phyloP scores from a whole-genome alignment of 2,329 filamentous ascomycete genomes.

The Dryadomyces quercus-mongolicae region DNA sequence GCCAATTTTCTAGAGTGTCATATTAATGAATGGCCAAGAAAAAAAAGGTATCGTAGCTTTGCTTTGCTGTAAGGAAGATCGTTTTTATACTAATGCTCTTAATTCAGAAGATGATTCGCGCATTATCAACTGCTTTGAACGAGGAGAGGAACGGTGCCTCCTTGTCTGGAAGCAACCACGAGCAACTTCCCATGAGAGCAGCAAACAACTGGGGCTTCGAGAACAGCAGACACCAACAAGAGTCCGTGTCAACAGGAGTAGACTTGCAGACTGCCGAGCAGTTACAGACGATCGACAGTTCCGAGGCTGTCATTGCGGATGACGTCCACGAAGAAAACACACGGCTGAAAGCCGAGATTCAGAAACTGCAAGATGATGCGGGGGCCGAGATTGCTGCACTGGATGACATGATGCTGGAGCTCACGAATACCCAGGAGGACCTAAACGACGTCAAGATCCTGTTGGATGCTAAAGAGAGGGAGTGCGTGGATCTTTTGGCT shows the following conservation, averaged over 20 bases:
- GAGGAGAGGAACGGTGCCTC: too few relatives aligned
- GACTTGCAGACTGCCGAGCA: background rate
- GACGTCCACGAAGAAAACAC: background rate
- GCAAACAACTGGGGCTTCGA: background rate
- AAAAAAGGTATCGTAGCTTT: too few relatives aligned
- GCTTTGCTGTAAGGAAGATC: too few relatives aligned
- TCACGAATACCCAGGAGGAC: background rate
- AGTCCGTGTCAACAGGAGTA: background rate
- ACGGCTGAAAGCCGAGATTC: background rate
- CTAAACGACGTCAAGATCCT: background rate
- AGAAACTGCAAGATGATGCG: background rate
- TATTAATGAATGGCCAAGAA: too few relatives aligned
- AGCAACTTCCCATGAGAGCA: background rate
- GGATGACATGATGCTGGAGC: slow-evolving; percentile 1
- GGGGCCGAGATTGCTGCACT: background rate
- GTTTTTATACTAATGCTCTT: background rate
- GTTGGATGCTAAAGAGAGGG: background rate
- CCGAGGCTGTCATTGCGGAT: background rate
- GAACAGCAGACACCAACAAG: too few relatives aligned
- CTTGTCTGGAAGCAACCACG: too few relatives aligned
- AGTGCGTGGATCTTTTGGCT: background rate
- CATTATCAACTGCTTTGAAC: too few relatives aligned
- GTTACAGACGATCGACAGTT: background rate
- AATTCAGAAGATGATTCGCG: background rate
- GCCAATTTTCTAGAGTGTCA: too few relatives aligned